Evolutionary conservation across 345 rosid species (phyloP).

Genomic region (Citrus trifoliata): DNA sequence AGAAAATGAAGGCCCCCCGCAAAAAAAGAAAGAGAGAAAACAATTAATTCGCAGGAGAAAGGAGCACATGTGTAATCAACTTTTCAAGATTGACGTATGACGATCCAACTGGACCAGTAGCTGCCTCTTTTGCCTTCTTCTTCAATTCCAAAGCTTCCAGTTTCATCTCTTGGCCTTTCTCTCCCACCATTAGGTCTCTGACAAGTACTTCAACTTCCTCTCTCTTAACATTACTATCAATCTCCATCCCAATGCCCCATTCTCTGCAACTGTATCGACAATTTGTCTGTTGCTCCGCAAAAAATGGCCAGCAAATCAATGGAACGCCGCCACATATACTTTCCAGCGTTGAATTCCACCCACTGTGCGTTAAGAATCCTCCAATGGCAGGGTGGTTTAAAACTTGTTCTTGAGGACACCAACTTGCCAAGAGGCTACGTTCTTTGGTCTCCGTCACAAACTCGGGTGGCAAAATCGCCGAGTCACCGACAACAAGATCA

Average conservation of each 20-base stretch:
- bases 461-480: conserved; percentile 37
- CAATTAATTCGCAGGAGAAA: conserved; percentile 2
- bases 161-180: conserved; percentile 51
- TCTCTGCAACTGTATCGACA: conserved; percentile 40
- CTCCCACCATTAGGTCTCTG: conserved; percentile 52
- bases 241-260: conserved; percentile 69
- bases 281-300: conserved; percentile 60
- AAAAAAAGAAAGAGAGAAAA: too few relatives aligned
- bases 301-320: conserved; percentile 64
- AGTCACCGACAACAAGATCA: conserved; percentile 45
- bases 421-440: conserved; percentile 37
- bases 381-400: conserved; percentile 48
- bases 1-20: too few relatives aligned
- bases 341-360: conserved; percentile 68
- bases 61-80: conserved; percentile 29
- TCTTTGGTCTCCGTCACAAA: conserved; percentile 32
- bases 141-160: conserved; percentile 43
- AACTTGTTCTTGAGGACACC: conserved; percentile 63
- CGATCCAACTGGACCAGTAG: conserved; percentile 24
- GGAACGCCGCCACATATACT: conserved; percentile 47
- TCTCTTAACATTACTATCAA: conserved; percentile 49
- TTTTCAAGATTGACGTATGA: conserved; percentile 31
- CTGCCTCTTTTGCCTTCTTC: conserved; percentile 27
- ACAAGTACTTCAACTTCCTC: conserved; percentile 44
- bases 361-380: conserved; percentile 56